Base-by-base conservation (phyloP, 2,329 filamentous ascomycete genomes). In the Chaetomium olivaceum region DNA sequence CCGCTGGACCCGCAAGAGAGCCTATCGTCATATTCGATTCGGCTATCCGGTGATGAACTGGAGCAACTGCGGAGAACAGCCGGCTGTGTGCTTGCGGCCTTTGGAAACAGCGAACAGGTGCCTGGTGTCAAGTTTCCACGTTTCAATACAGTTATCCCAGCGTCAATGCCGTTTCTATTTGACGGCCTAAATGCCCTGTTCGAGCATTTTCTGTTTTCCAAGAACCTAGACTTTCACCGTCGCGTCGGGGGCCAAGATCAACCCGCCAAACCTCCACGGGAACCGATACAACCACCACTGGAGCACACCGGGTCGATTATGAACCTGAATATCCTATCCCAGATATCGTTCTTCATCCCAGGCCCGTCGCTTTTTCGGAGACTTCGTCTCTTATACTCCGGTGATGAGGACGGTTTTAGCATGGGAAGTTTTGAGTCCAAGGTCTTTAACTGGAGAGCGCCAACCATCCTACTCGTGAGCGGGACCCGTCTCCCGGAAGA, bases 391-490 rank as follows among this genome's bases (percentile, higher is more conserved):
- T 80, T 93, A 0, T 93, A 92, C 73, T 89, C 87, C 1, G 90
- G 90, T 5, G 87, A 85, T 56, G 84, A 87, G 29, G 86, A 89
- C 14, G 90, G 90, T 5, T 93, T 92, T 76, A 91, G 89, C 23
- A 89, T 92, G 86, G 89, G 90, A 25, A 89, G 87, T 63, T 92
- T 92, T 68, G 88, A 92, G 73, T 84, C 87, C 23, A 89, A 88
- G 70, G 87, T 91, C 2, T 90, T 92, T 77, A 90, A 92, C 74
- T 93, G 90, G 90, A 82, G 85, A 51, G 89, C 89, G 0, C 90
- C 90, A 0, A 91, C 90, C 0, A 85, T 93, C 21, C 80, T 93
- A 12, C 81, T 93, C 1, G 87, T 92, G 1, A 85, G 85, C 23
- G 90, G 90, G 23, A 85, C 83, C 4, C 82, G 88, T 6, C 80